A percentile compares a stretch with the other conserved stretches of the same genome.
Evolutionary conservation across 1,139 yeast species (phyloP).

Genomic region (Scheffersomyces quercinus): DNA sequence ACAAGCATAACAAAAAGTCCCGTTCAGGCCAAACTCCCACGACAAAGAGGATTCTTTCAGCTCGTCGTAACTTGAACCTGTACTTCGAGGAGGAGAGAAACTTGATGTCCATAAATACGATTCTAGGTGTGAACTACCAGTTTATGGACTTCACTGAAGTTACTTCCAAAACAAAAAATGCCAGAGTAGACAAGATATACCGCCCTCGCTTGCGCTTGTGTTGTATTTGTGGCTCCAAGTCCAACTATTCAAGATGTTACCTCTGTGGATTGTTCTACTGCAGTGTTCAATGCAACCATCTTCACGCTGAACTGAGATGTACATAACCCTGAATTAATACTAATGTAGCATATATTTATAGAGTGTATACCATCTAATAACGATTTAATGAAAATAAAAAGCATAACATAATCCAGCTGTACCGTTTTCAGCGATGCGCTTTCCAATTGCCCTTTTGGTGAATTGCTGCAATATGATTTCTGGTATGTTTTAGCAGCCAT

Average conservation of each 20-base stretch:
- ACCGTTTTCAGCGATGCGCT: neutral
- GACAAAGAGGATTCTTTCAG: constrained; percentile 45
- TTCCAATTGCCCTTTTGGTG: neutral
- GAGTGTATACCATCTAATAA: neutral
- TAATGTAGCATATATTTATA: neutral
- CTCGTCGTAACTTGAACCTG: constrained; percentile 46
- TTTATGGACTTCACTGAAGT: constrained; percentile 38
- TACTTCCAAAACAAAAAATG: constrained; percentile 12
- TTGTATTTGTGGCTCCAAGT: constrained; percentile 43
- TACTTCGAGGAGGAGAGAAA: constrained; percentile 51
- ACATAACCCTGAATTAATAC: constrained; percentile 12
- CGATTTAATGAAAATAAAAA: neutral
- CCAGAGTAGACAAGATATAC: constrained; percentile 18
- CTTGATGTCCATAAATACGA: constrained; percentile 43
- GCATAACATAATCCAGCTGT: neutral
- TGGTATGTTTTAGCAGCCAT: too few relatives aligned
- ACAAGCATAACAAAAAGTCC: constrained; percentile 25
- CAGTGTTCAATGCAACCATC: constrained; percentile 41
- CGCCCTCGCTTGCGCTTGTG: constrained; percentile 42
- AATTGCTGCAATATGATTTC: neutral
- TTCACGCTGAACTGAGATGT: constrained; percentile 49
- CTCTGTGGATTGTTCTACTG: constrained; percentile 46
- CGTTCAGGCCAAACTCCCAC: constrained; percentile 48
- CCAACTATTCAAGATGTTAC: constrained; percentile 42
- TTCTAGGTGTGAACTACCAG: constrained; percentile 41